A percentile compares a stretch with the other conserved stretches of the same genome.
Evolutionary conservation across 768 basidiomycete species (phyloP).

Genomic region (Kwoniella bestiolae): DNA sequence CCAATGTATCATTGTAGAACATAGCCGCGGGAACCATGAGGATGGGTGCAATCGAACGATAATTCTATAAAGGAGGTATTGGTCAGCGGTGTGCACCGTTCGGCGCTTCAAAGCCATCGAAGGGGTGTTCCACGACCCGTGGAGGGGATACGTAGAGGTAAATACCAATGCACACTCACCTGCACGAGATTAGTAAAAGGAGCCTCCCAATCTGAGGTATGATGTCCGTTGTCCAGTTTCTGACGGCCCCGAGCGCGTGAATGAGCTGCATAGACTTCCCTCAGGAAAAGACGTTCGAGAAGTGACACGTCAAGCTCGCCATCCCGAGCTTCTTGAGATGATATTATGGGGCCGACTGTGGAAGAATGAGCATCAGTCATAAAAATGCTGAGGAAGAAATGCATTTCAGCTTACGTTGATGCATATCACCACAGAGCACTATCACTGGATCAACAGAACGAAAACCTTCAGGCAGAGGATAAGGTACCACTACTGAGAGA

Average conservation of each 20-base stretch:
- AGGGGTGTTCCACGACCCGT: no score
- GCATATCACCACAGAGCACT: slow-evolving; percentile 55
- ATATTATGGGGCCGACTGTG: slow-evolving; percentile 54
- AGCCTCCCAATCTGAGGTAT: not conserved
- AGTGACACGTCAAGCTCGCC: slow-evolving; percentile 56
- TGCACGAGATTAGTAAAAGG: slow-evolving; percentile 34
- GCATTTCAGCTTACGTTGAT: slow-evolving; percentile 47
- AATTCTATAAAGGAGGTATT: slow-evolving; percentile 40
- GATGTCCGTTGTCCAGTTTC: not conserved
- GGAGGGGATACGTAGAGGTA: not conserved
- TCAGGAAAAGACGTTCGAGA: slow-evolving; percentile 54
- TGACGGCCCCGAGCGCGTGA: not conserved
- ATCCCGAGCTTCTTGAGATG: slow-evolving; percentile 42
- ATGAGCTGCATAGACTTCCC: slow-evolving; percentile 33
- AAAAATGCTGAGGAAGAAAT: not conserved
- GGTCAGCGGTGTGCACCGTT: not conserved
- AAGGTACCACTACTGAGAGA: slow-evolving; percentile 42
- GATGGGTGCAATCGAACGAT: slow-evolving; percentile 55
- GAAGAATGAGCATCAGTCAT: not conserved
- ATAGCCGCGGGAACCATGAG: slow-evolving; percentile 55
- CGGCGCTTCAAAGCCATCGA: no score
- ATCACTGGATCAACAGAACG: slow-evolving; percentile 24
- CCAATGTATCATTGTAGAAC: slow-evolving; percentile 57
- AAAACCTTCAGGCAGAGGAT: slow-evolving; percentile 3
- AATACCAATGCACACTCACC: slow-evolving; percentile 6